These are phyloP conservation scores for Ascochyta viciae-villosae DNA, from an alignment of 2,329 filamentous ascomycete genomes.

Conservation along the genomic window DNA sequence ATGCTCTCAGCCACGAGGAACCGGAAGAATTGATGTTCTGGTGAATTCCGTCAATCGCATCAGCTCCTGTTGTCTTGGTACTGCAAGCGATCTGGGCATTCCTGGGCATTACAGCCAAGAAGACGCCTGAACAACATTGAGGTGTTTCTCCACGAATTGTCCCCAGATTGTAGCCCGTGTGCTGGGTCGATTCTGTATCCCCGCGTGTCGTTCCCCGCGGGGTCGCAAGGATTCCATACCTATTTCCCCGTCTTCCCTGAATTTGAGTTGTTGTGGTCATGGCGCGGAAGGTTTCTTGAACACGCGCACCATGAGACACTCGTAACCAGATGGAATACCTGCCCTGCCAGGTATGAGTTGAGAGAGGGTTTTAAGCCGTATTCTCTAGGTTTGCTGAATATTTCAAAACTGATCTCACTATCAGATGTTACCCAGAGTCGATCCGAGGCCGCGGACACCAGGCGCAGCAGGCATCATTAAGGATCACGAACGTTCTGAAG, in stretches of 20 bases:
- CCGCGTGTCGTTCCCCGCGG: slow-evolving; percentile 9
- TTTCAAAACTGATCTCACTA: background rate
- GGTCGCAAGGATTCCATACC: slow-evolving; percentile 2
- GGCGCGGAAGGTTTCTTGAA: background rate
- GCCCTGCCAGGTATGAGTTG: background rate
- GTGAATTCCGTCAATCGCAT: slow-evolving; percentile 13
- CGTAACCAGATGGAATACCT: background rate
- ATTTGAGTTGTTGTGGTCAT: background rate
- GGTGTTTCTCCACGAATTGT: slow-evolving; percentile 18
- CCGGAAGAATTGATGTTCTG: slow-evolving; percentile 16
- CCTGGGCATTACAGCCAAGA: slow-evolving; percentile 8
- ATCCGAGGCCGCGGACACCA: slow-evolving; percentile 2
- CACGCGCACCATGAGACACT: slow-evolving; percentile 1
- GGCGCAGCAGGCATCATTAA: background rate
- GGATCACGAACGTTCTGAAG: background rate
- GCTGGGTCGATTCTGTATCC: background rate
- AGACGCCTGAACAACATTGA: slow-evolving; percentile 14
- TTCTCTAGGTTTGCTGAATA: background rate
- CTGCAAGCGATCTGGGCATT: slow-evolving; percentile 16
- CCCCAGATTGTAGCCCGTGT: slow-evolving; percentile 13
- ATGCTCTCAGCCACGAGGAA: slow-evolving; percentile 14
- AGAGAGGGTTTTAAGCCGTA: background rate
- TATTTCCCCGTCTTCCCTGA: slow-evolving; percentile 7
- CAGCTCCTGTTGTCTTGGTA: slow-evolving; percentile 13
- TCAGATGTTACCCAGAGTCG: background rate